Evolutionary conservation across 768 basidiomycete species (phyloP).

Genomic region (Rhodocollybia butyracea): DNA sequence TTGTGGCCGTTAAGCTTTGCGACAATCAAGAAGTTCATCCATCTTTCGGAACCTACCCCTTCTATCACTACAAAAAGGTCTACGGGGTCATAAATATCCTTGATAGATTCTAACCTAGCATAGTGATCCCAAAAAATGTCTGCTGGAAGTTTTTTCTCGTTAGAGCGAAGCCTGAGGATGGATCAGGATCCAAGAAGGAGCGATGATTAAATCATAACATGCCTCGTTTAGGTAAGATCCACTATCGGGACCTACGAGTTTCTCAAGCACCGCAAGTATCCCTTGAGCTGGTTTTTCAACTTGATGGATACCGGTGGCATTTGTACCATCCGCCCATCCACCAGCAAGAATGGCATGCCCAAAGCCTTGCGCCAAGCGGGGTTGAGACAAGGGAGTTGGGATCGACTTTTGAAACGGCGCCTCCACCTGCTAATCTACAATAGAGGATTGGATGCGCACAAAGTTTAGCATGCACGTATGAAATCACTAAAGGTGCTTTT

Average conservation of each 20-base stretch:
- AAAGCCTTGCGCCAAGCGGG: conserved; percentile 47
- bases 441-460: too few species aligned
- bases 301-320: conserved; percentile 11
- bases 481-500: too few species aligned
- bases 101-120: conserved; percentile 34
- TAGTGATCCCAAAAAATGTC: conserved; percentile 48
- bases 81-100: conserved; percentile 41
- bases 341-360: conserved; percentile 17
- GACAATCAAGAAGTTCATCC: conserved; percentile 42
- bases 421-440: conserved; percentile 39
- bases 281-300: conserved; percentile 13
- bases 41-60: conserved; percentile 50
- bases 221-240: conserved; percentile 53
- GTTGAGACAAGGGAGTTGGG: conserved; percentile 37
- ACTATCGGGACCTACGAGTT: conserved; percentile 25
- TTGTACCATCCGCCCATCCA: conserved; percentile 7
- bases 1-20: too few species aligned
- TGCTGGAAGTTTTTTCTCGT: conserved; percentile 37
- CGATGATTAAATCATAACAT: conserved; percentile 1
- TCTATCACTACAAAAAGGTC: conserved; percentile 41
- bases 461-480: too few species aligned
- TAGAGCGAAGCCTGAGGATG: conserved; percentile 35
- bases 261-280: conserved; percentile 21
- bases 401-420: conserved; percentile 34
- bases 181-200: background rate